These are phyloP conservation scores for Zasmidium cellare DNA, from an alignment of 2,329 filamentous ascomycete species.

Conservation along the genomic window DNA sequence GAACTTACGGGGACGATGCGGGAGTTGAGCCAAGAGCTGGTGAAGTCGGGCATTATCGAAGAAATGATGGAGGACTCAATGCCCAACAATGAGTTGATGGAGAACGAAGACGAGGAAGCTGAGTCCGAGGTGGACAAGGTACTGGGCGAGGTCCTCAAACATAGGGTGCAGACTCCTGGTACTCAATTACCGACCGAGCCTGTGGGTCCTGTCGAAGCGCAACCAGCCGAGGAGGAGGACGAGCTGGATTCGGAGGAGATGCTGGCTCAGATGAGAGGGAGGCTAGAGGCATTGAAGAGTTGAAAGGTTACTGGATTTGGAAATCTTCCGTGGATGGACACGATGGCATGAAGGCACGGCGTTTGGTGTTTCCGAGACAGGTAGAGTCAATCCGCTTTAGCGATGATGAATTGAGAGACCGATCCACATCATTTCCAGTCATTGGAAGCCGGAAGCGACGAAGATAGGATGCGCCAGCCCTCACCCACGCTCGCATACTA, in stretches of 20 bases:
- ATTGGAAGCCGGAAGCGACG: too few species aligned
- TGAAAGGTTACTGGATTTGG: constrained; percentile 38
- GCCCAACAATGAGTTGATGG: constrained; percentile 70
- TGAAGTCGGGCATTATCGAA: constrained; percentile 95
- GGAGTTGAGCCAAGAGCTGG: constrained; percentile 80
- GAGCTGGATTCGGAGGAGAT: constrained; percentile 87
- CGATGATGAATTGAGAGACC: too few species aligned
- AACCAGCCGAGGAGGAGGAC: constrained; percentile 60
- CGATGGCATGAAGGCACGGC: not conserved
- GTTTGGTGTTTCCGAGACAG: not conserved
- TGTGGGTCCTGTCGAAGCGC: constrained; percentile 53
- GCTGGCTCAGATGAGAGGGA: constrained; percentile 89
- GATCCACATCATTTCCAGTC: too few species aligned
- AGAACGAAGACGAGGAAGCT: constrained; percentile 72
- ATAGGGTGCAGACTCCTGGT: constrained; percentile 66
- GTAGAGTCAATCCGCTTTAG: too few species aligned
- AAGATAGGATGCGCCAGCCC: too few species aligned
- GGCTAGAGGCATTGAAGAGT: constrained; percentile 87
- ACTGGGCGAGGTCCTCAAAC: constrained; percentile 84
- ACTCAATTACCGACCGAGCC: constrained; percentile 51
- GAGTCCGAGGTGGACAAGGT: constrained; percentile 89
- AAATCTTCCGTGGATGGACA: not conserved
- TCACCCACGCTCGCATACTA: too few species aligned
- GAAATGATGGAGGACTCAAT: constrained; percentile 91
- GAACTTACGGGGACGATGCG: constrained; percentile 88